Percentiles rank a stretch among this genome's conserved stretches.
phyloP scores from a whole-genome alignment of 495 filamentous ascomycete species.

The Aspergillus egyptiacus region DNA sequence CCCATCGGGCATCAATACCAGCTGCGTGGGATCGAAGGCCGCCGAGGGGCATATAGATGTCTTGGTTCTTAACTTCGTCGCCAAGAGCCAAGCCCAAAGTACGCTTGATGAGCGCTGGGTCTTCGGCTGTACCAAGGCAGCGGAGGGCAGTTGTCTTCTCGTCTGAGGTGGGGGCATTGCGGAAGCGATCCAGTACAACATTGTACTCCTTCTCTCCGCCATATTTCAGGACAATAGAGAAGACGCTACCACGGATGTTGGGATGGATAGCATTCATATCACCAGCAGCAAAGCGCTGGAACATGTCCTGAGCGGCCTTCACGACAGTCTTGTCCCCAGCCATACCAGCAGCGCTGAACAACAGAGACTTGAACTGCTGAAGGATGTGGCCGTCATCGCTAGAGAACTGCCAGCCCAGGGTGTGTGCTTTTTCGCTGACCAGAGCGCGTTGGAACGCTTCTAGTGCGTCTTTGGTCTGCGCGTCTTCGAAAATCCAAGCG shows the following conservation, averaged over 20 bases:
- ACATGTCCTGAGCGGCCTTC: slow-evolving; percentile 59
- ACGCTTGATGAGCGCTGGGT: slow-evolving; percentile 71
- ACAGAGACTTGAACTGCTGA: slow-evolving; percentile 71
- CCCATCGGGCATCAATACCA: slow-evolving; percentile 76
- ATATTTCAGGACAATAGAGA: slow-evolving; percentile 55
- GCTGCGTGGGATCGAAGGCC: slow-evolving; percentile 71
- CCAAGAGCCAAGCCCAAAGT: slow-evolving; percentile 70
- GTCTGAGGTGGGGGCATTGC: slow-evolving; percentile 77
- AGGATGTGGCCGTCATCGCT: slow-evolving; percentile 79
- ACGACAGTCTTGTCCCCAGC: slow-evolving; percentile 54
- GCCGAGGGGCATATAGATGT: slow-evolving; percentile 82
- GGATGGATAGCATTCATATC: slow-evolving; percentile 58
- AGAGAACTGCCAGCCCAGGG: slow-evolving; percentile 82
- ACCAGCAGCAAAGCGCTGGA: slow-evolving; percentile 53
- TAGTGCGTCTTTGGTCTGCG: slow-evolving; percentile 64
- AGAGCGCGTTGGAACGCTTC: slow-evolving; percentile 75
- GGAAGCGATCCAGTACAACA: slow-evolving; percentile 72
- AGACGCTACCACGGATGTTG: slow-evolving; percentile 59
- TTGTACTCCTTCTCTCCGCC: slow-evolving; percentile 63
- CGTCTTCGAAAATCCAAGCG: slow-evolving; percentile 86
- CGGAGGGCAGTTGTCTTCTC: slow-evolving; percentile 95
- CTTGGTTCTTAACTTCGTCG: slow-evolving; percentile 88
- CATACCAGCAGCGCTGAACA: slow-evolving; percentile 57
- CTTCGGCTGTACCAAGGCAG: slow-evolving; percentile 70
- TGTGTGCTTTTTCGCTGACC: slow-evolving; percentile 68